Base-by-base conservation (phyloP, 352 stramenopile species). In the Pythium apleroticum region DNA sequence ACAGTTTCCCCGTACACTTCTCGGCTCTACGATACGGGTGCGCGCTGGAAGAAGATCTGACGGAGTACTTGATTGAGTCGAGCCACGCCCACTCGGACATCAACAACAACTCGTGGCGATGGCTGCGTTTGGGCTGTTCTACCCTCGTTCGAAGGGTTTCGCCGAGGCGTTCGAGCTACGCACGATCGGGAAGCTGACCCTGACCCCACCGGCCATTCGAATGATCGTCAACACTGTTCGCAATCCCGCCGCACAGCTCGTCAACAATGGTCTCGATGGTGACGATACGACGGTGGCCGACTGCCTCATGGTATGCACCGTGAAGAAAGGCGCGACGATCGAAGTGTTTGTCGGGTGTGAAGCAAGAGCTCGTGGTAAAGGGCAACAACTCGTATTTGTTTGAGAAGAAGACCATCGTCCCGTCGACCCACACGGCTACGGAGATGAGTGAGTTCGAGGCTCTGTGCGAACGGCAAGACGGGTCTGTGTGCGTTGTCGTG, bases 391-490 rank as follows among this genome's bases (percentile, higher is more conserved):
- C 22, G 15, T 17, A n/a, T 8, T 49, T 17, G 17, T 20, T 20
- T 4, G 24, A 33, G 4, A 43, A 19, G 22, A 28, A 30, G 22
- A 3, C 22, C 12, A 53, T 31, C 25, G 20, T 20, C 5, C 46
- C 22, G 20, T 19, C n/a, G 20, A n/a, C 31, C 46, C 25, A 30
- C 17, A 56, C 50, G 7, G 25, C 14, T 6, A 12, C 22, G 9
- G 50, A n/a, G 27, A 56, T 14, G 12, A 56, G 27, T 19, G 50
- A 56, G 27, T 56, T 56, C 30, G 50, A 56, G 27, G 50, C 50
- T 2, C 12, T 56, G 12, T 9, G 27, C 17, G 50, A 56, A 20
- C 25, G 50, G 10, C 15, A 30, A 17, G 50, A 56, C 27, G 50
- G 50, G 22, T 35, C 8, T 9, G 50, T 56, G 4, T 56, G 50